A percentile compares a stretch with the other conserved stretches of the same genome.
phyloP scores from a whole-genome alignment of 192 early-diverging fungal genomes.

The Coemansia sp. region DNA sequence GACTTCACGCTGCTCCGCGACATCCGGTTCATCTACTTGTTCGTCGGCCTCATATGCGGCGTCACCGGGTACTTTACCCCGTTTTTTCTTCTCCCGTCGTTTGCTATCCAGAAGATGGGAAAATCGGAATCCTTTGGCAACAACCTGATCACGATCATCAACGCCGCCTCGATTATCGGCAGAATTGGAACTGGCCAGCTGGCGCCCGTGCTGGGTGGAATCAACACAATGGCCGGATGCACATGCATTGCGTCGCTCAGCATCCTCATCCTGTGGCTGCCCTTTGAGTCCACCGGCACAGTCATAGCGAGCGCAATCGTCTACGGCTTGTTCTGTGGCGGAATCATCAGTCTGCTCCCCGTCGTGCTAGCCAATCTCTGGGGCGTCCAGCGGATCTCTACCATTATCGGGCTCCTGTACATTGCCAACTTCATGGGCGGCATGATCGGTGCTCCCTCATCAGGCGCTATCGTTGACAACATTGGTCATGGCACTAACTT shows the following conservation, averaged over 20 bases:
- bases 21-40: constrained; percentile 44
- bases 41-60: constrained; percentile 38
- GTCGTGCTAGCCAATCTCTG: constrained; percentile 57
- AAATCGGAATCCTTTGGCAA: constrained; percentile 50
- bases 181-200: constrained; percentile 63
- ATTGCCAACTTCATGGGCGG: constrained; percentile 53
- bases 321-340: constrained; percentile 61
- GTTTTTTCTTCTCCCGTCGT: constrained; percentile 56
- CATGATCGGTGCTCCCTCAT: constrained; percentile 55
- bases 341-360: constrained; percentile 57
- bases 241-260: constrained; percentile 41
- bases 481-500: constrained; percentile 41
- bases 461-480: constrained; percentile 57
- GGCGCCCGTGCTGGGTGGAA: constrained; percentile 59
- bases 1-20: constrained; percentile 53
- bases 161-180: constrained; percentile 61
- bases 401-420: constrained; percentile 59
- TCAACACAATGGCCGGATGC: constrained; percentile 61
- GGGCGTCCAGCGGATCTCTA: constrained; percentile 60
- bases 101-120: constrained; percentile 42
- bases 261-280: constrained; percentile 57
- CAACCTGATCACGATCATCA: constrained; percentile 65
- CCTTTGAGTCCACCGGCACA: constrained; percentile 48
- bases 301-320: constrained; percentile 55
- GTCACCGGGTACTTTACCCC: constrained; percentile 62